These are phyloP conservation scores for Liquidambar formosana DNA, from an alignment of 164 flowering plant species.

Conservation along the genomic window DNA sequence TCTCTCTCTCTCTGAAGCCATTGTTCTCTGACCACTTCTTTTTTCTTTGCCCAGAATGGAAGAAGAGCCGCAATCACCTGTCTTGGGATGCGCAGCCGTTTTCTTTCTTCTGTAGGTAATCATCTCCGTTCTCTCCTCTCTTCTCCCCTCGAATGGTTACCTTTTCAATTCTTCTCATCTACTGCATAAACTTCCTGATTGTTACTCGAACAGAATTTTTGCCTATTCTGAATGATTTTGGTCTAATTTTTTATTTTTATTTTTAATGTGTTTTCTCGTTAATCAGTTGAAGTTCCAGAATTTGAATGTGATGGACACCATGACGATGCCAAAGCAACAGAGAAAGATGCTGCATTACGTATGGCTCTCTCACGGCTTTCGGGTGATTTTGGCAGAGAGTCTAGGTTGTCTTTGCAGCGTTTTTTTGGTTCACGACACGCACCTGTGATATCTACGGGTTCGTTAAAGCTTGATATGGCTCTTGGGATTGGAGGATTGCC, in stretches of 20 bases:
- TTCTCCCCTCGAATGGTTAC: too few relatives aligned
- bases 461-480: conserved; percentile 76
- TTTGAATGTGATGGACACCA: conserved; percentile 46
- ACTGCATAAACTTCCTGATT: too few relatives aligned
- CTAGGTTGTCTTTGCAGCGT: conserved; percentile 65
- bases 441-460: conserved; percentile 75
- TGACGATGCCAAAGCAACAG: conserved; percentile 46
- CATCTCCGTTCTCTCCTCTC: not conserved
- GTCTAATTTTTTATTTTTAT: not conserved
- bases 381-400: conserved; percentile 65
- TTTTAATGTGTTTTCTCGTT: conserved; percentile 3
- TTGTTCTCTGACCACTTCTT: not conserved
- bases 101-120: conserved; percentile 36
- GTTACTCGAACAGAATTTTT: not conserved
- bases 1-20: not conserved
- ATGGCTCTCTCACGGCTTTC: conserved; percentile 61
- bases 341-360: conserved; percentile 67
- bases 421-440: conserved; percentile 55
- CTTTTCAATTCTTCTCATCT: too few relatives aligned
- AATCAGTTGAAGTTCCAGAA: conserved; percentile 52
- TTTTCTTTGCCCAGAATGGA: conserved; percentile 16
- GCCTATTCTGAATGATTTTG: not conserved
- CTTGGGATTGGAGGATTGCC: conserved; percentile 91
- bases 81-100: conserved; percentile 1
- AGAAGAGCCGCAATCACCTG: conserved; percentile 14